phyloP scores from a whole-genome alignment of 2,329 filamentous ascomycete genomes.

The Xylaria sp. region DNA sequence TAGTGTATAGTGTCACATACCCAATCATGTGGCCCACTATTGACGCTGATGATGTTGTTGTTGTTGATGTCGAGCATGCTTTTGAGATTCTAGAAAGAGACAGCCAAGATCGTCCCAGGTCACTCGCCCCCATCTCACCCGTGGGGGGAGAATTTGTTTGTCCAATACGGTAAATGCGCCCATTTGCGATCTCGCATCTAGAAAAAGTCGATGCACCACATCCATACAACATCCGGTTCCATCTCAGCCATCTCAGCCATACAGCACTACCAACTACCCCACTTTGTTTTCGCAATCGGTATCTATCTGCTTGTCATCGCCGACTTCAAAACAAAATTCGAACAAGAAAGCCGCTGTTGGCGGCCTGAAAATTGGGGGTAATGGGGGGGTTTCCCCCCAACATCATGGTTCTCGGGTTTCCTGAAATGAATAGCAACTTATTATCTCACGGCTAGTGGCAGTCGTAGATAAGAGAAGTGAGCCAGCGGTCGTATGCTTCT shows the following conservation, averaged over 20 bases:
- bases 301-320: slow-evolving; percentile 15
- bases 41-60: background rate
- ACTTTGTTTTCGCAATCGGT: slow-evolving; percentile 19
- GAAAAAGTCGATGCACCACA: slow-evolving; percentile 20
- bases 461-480: slow-evolving; percentile 4
- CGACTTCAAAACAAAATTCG: slow-evolving; percentile 5
- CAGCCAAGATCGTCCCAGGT: slow-evolving; percentile 13
- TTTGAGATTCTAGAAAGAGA: slow-evolving; percentile 23
- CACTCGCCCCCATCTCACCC: slow-evolving; percentile 13
- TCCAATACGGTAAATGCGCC: slow-evolving; percentile 18
- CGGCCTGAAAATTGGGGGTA: slow-evolving; percentile 3
- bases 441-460: background rate
- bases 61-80: background rate
- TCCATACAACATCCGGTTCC: slow-evolving; percentile 21
- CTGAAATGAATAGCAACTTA: slow-evolving; percentile 10
- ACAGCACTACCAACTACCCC: background rate
- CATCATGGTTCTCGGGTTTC: slow-evolving; percentile 18
- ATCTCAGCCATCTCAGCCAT: slow-evolving; percentile 18
- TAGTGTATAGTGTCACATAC: slow-evolving; percentile 2
- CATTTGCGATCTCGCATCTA: slow-evolving; percentile 31
- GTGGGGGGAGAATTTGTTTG: slow-evolving; percentile 21
- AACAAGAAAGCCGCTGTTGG: slow-evolving; percentile 23
- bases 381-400: background rate
- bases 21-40: slow-evolving; percentile 8
- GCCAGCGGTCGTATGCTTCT: slow-evolving; percentile 18